Base-by-base conservation (phyloP, 2,329 filamentous ascomycete genomes). In the Coleophoma eucalyptorum region DNA sequence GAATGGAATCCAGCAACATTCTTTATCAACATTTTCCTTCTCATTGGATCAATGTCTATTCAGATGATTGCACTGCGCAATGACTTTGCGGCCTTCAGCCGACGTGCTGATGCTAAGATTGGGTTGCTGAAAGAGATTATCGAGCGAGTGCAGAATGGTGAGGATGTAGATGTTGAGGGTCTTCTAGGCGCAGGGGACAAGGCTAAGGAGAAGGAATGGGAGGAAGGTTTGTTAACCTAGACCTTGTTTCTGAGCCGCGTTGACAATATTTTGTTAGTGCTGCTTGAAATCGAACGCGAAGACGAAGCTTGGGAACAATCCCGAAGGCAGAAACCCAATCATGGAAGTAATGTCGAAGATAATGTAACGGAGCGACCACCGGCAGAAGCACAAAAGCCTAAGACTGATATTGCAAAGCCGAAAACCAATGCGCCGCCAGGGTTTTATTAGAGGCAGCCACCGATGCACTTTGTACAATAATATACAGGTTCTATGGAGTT, bases 41-140 rank as follows among this genome's bases (percentile, higher is more conserved):
- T 97, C 56, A 93, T 97, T 57, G 95, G 95, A 4, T 96, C 90
- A 55, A 96, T 97, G 77, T 89, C 93, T 13, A 97, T 99, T 61
- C 89, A 97, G 62, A 89, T 94, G 78, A 86, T 99, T 63, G 78
- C 84, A 34, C 68, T 97, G 61, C 87, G 86, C 61, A 89, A 88
- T 60, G 86, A 92, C 46, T 87, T 85, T 63, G 76, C 79, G 32
- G 82, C 84, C 10, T 92, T 88, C 61, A 82, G 78, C 63, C 83
- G 92, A 46, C 83, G 84, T 58, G 86, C 91, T 5, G 89, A 96
- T 59, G 84, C 89, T 6, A 87, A 89, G 65, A 88, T 99, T 55
- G 80, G 78, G 3, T 65, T 90, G 31, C 69, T 99, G 52, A 81
- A 81, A 37, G 93, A 96, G 63, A 83, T 90, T 1, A 77, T 92